Conservation (phyloP, 2,329 filamentous ascomycete species). For the Talaromyces sp. region DNA sequence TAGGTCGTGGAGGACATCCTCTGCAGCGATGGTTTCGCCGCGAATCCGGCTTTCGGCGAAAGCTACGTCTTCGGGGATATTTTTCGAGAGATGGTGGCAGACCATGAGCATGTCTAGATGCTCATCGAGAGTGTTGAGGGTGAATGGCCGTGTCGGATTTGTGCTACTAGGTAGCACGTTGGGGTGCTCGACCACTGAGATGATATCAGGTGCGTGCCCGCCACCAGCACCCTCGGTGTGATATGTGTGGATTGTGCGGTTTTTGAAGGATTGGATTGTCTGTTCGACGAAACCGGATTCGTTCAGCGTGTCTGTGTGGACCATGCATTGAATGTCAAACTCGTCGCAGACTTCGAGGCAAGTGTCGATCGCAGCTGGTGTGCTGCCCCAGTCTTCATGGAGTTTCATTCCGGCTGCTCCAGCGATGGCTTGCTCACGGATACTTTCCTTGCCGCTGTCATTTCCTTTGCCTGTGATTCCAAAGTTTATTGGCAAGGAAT, state of each 20-base stretch:
- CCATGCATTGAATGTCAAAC: slow-evolving; percentile 85
- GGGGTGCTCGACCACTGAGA: slow-evolving; percentile 80
- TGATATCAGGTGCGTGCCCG: slow-evolving; percentile 94
- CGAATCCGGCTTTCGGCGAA: slow-evolving; percentile 94
- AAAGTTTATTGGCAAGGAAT: slow-evolving; percentile 77
- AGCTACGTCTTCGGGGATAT: slow-evolving; percentile 92
- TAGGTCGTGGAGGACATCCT: slow-evolving; percentile 91
- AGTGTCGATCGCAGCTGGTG: slow-evolving; percentile 84
- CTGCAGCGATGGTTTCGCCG: slow-evolving; percentile 91
- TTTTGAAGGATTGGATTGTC: slow-evolving; percentile 79
- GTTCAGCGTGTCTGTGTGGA: slow-evolving; percentile 94
- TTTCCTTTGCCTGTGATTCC: slow-evolving; percentile 95
- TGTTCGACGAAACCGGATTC: slow-evolving; percentile 96
- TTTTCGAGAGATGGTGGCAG: slow-evolving; percentile 86
- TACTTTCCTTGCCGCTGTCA: slow-evolving; percentile 66
- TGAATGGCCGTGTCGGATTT: slow-evolving; percentile 88
- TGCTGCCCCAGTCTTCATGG: slow-evolving; percentile 94
- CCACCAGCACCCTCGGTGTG: slow-evolving; percentile 95
- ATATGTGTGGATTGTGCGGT: slow-evolving; percentile 90
- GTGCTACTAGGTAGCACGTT: slow-evolving; percentile 90
- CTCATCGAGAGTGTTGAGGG: slow-evolving; percentile 88
- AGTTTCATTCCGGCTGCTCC: slow-evolving; percentile 89
- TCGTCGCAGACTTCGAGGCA: slow-evolving; percentile 85
- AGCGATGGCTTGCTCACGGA: slow-evolving; percentile 76
- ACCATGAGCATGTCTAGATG: slow-evolving; percentile 99